These are phyloP conservation scores for Colletotrichum sp. DNA, from an alignment of 2,329 filamentous ascomycete species.

Conservation along the genomic window DNA sequence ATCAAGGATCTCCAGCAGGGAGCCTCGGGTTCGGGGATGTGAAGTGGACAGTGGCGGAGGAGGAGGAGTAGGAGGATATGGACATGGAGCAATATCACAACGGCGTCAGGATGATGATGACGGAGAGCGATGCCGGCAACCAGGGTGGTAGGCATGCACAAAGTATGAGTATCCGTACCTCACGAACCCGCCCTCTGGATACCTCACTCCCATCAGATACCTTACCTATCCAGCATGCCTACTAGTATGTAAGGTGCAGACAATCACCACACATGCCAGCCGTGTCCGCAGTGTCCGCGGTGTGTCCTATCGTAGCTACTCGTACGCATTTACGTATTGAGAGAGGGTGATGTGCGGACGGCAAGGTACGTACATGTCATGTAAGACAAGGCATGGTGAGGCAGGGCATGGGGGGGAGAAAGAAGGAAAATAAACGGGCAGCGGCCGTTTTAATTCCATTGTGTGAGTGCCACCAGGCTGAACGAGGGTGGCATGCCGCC, in stretches of 20 bases:
- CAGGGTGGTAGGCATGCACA: neutral
- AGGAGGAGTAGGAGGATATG: neutral
- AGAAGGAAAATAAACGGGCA: neutral
- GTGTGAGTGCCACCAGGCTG: neutral
- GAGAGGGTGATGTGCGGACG: neutral
- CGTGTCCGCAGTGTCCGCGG: neutral
- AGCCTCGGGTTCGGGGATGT: neutral
- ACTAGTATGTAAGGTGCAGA: neutral
- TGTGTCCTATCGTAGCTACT: neutral
- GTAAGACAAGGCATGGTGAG: neutral
- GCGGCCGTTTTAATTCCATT: neutral
- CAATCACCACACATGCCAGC: neutral
- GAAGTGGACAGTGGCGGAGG: neutral
- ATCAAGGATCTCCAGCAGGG: neutral
- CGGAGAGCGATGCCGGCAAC: neutral
- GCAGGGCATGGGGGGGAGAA: neutral
- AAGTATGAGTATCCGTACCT: neutral
- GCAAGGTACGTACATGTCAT: slow-evolving; percentile 4
- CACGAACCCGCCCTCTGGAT: neutral
- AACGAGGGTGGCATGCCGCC: neutral
- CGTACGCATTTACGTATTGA: neutral
- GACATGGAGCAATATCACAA: neutral
- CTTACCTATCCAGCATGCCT: neutral
- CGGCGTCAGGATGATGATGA: neutral
- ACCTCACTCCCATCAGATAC: neutral